phyloP scores from a whole-genome alignment of 1,139 yeast genomes.

The Pichia cactophila region DNA sequence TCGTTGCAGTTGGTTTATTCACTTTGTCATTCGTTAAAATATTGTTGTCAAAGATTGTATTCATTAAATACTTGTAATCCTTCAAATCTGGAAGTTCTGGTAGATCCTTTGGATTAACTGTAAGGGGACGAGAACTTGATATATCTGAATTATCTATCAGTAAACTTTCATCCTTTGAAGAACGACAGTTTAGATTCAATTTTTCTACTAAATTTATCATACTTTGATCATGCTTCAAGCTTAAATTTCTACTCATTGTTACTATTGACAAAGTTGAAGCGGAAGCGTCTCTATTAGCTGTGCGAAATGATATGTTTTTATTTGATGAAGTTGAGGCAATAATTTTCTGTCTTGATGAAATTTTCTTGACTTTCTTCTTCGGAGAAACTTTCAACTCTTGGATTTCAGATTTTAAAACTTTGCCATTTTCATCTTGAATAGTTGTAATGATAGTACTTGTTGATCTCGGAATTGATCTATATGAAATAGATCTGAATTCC shows the following conservation, averaged over 20 bases:
- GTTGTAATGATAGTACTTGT: conserved; percentile 41
- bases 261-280: conserved; percentile 15
- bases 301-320: conserved; percentile 31
- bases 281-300: conserved; percentile 13
- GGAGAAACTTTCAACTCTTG: conserved; percentile 11
- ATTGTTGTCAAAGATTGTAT: conserved; percentile 23
- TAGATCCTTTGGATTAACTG: conserved; percentile 16
- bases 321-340: conserved; percentile 33
- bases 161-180: background rate
- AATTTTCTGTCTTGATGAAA: conserved; percentile 24
- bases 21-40: background rate
- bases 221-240: conserved; percentile 10
- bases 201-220: background rate
- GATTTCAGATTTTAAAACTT: conserved; percentile 22
- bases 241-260: conserved; percentile 14
- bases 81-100: conserved; percentile 25
- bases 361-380: conserved; percentile 11
- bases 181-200: background rate
- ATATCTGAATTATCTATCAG: conserved; percentile 6
- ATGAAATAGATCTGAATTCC: background rate
- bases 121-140: conserved; percentile 8
- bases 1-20: background rate
- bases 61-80: conserved; percentile 28
- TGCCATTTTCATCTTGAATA: conserved; percentile 32
- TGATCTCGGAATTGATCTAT: conserved; percentile 23